Evolutionary conservation across 1,284 basidiomycete genomes (phyloP).

Genomic region (Fistulinella staudtii): DNA sequence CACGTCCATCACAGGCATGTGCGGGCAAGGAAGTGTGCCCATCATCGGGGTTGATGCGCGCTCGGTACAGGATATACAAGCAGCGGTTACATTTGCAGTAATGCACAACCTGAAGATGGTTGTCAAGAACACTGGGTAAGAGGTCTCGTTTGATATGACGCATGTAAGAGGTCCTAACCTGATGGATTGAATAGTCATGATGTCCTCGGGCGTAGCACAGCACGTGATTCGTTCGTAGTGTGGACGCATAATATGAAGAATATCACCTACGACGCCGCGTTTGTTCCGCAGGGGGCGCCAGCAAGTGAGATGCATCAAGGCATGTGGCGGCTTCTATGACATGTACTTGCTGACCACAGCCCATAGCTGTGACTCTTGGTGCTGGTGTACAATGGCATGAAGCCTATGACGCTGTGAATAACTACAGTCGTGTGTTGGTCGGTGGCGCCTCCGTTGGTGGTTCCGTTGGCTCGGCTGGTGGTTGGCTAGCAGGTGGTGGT

Average conservation of each 20-base stretch:
- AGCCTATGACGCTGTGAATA: conserved; percentile 38
- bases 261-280: conserved; percentile 30
- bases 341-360: not conserved
- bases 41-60: conserved; percentile 28
- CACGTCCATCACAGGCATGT: conserved; percentile 5
- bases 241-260: conserved; percentile 40
- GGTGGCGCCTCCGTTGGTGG: conserved; percentile 31
- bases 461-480: conserved; percentile 40
- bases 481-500: conserved; percentile 43
- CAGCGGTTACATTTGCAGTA: conserved; percentile 28
- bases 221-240: conserved; percentile 35
- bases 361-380: conserved; percentile 37
- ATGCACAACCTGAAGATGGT: conserved; percentile 41
- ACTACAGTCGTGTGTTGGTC: conserved; percentile 34
- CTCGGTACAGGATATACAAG: conserved; percentile 36
- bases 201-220: conserved; percentile 38
- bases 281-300: conserved; percentile 32
- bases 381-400: conserved; percentile 47
- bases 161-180: not conserved
- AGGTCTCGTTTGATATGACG: not conserved
- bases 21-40: conserved; percentile 16
- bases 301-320: conserved; percentile 14
- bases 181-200: conserved; percentile 28
- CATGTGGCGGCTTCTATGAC: not conserved
- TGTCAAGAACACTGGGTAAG: conserved; percentile 49